These are phyloP conservation scores for Ramaria rubella DNA, from an alignment of 768 basidiomycete genomes.

Conservation along the genomic window DNA sequence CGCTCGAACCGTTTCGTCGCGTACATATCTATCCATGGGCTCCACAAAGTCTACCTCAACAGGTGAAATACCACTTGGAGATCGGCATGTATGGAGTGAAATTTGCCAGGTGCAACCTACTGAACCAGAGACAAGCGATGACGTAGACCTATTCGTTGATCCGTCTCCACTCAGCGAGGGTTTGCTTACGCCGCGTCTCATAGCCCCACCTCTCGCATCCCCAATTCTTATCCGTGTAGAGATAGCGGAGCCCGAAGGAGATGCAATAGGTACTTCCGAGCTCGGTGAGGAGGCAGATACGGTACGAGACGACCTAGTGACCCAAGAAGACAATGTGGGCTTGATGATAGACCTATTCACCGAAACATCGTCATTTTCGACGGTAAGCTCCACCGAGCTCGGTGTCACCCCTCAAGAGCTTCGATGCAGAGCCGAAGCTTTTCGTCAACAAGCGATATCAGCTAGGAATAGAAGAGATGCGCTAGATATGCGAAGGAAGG, in stretches of 20 bases:
- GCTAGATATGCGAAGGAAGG: conserved; percentile 18
- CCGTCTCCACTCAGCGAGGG: background rate
- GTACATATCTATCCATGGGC: too few relatives aligned
- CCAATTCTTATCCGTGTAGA: too few relatives aligned
- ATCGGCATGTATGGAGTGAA: too few relatives aligned
- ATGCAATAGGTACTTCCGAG: too few relatives aligned
- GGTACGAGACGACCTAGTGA: too few relatives aligned
- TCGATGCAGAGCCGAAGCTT: conserved; percentile 23
- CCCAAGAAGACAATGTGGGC: too few relatives aligned
- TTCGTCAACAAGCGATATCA: conserved; percentile 23
- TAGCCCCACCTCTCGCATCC: too few relatives aligned
- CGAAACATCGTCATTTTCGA: background rate
- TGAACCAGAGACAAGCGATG: background rate
- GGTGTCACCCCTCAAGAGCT: conserved; percentile 20
- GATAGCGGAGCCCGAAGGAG: background rate
- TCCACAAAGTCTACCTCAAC: too few relatives aligned
- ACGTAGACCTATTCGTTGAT: background rate
- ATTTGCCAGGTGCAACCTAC: too few relatives aligned
- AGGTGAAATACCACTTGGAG: too few relatives aligned
- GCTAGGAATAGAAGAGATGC: conserved; percentile 22
- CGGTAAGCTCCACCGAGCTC: background rate
- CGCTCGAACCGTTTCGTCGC: too few relatives aligned
- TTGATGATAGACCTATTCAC: background rate
- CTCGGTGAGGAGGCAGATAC: too few relatives aligned
- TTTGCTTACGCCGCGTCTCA: background rate